phyloP scores from a whole-genome alignment of 2,329 filamentous ascomycete species.

The Sphaerostilbella broomeana region DNA sequence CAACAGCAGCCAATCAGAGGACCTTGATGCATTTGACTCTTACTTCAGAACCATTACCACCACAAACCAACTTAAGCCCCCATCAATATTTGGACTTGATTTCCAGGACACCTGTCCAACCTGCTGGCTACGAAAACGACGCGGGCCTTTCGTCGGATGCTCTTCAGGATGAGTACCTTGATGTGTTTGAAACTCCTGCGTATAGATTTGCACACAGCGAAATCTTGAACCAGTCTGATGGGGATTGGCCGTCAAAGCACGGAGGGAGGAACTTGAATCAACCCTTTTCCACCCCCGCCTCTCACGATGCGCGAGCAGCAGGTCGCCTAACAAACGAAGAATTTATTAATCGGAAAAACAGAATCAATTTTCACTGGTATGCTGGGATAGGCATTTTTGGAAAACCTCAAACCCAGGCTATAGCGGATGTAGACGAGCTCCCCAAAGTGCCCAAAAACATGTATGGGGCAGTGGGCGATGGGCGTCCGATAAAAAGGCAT shows the following conservation, averaged over 20 bases:
- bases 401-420: conserved; percentile 23
- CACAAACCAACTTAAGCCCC: conserved; percentile 3
- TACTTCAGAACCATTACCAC: neutral
- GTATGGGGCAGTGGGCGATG: conserved; percentile 7
- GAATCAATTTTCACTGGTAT: conserved; percentile 12
- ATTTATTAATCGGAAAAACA: conserved; percentile 10
- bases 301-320: conserved; percentile 14
- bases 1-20: too few relatives aligned
- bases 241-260: neutral
- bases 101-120: neutral
- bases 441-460: neutral
- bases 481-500: neutral
- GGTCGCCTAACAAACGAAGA: conserved; percentile 19
- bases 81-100: neutral
- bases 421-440: conserved; percentile 20
- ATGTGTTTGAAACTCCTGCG: neutral
- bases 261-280: neutral
- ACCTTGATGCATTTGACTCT: conserved; percentile 3
- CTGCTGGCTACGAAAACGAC: neutral
- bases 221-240: neutral
- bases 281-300: neutral
- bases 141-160: neutral
- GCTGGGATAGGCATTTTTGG: conserved; percentile 6
- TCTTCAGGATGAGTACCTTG: neutral
- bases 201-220: neutral